phyloP scores from a whole-genome alignment of 139 green algal genomes.

The Limnomonas spitsbergensis region DNA sequence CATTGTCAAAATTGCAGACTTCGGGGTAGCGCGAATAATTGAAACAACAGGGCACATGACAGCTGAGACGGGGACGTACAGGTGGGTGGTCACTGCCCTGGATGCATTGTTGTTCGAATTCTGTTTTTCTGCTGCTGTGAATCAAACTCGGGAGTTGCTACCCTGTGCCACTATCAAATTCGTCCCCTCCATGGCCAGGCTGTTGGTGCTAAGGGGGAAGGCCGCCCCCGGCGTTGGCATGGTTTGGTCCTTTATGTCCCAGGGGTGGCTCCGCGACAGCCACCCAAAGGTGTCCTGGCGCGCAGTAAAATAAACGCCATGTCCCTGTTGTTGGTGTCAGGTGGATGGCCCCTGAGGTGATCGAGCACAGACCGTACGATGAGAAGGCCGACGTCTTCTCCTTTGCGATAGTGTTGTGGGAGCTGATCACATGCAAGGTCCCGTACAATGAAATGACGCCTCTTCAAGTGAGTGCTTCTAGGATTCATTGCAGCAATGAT shows the following conservation, averaged over 20 bases:
- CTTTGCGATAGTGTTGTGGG: conserved; percentile 89
- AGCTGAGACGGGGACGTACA: conserved; percentile 97
- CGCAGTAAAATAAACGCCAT: too few species aligned
- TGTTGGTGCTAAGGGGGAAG: too few species aligned
- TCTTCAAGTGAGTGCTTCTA: conserved; percentile 50
- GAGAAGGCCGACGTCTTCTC: conserved; percentile 89
- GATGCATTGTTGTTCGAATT: too few species aligned
- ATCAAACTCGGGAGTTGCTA: too few species aligned
- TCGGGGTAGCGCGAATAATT: conserved; percentile 86
- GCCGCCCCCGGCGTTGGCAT: too few species aligned
- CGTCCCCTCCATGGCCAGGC: too few species aligned
- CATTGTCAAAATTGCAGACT: conserved; percentile 65
- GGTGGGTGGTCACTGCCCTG: conserved; percentile 41
- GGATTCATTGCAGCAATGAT: too few species aligned
- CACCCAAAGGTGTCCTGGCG: too few species aligned
- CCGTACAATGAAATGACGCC: conserved; percentile 93
- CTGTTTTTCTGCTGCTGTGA: too few species aligned
- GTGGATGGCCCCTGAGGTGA: conserved; percentile 99
- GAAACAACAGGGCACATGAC: conserved; percentile 90
- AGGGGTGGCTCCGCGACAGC: too few species aligned
- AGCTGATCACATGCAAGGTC: conserved; percentile 88
- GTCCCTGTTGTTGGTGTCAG: conserved; percentile 21
- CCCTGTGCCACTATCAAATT: too few species aligned
- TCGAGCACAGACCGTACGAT: conserved; percentile 95
- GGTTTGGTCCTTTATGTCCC: too few species aligned